These are phyloP conservation scores for Penstemon newberryi DNA, from an alignment of 257 asterid genomes.

Conservation along the genomic window DNA sequence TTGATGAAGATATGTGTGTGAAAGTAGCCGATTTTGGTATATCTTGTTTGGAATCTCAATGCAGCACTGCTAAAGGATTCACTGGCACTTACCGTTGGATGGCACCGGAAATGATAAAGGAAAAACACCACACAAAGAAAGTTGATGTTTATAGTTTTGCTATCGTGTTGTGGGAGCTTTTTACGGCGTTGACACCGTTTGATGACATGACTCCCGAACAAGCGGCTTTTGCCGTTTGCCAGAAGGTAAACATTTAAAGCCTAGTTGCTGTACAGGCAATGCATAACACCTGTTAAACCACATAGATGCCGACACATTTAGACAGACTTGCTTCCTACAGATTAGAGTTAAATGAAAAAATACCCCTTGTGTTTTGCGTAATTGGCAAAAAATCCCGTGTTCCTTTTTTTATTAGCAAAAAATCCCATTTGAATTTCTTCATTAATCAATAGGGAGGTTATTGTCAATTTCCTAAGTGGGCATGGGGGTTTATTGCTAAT, in stretches of 20 bases:
- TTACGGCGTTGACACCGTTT: conserved; percentile 87
- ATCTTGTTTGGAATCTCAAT: conserved; percentile 89
- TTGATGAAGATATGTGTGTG: conserved; percentile 81
- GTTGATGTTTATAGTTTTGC: conserved; percentile 94
- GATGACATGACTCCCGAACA: conserved; percentile 96
- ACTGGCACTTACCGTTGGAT: conserved; percentile 98
- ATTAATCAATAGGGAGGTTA: no score
- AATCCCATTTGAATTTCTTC: no score
- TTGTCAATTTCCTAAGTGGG: no score
- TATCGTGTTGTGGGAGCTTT: conserved; percentile 89
- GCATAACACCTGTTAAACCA: no score
- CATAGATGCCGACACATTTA: no score
- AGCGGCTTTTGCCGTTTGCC: conserved; percentile 98
- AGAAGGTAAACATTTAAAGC: conserved; percentile 58
- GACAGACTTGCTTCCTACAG: no score
- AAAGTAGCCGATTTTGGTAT: conserved; percentile 96
- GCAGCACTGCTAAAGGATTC: conserved; percentile 92
- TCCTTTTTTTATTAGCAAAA: no score
- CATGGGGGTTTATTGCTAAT: no score
- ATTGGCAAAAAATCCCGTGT: no score
- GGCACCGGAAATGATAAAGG: conserved; percentile 99
- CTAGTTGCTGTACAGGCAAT: no score
- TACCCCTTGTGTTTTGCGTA: no score
- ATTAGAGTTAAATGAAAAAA: no score
- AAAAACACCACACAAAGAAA: conserved; percentile 86